Percentiles rank a stretch among this genome's conserved stretches.
Evolutionary conservation across 2,329 filamentous ascomycete species (phyloP).

Genomic region (Sporothrix protearum): DNA sequence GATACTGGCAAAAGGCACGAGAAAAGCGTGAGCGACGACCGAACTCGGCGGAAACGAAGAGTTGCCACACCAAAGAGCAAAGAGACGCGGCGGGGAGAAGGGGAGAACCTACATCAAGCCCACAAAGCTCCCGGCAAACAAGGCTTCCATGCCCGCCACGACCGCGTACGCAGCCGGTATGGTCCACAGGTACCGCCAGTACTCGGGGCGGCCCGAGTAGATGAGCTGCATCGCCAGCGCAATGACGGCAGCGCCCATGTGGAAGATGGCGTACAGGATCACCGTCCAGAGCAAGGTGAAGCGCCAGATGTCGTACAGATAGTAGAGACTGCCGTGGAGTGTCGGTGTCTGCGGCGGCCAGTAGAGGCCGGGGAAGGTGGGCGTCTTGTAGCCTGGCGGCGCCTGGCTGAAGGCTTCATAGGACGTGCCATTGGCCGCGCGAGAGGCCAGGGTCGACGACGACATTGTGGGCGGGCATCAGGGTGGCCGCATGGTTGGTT

Average conservation of each 20-base stretch:
- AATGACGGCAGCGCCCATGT: constrained; percentile 67
- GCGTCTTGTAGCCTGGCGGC: constrained; percentile 59
- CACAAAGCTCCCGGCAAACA: constrained; percentile 76
- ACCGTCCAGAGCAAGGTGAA: constrained; percentile 87
- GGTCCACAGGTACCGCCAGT: constrained; percentile 64
- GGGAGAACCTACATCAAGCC: constrained; percentile 66
- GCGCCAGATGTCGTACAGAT: constrained; percentile 74
- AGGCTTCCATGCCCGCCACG: constrained; percentile 69
- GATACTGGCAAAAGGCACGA: too few species aligned
- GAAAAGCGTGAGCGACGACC: not conserved
- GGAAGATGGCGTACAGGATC: constrained; percentile 71
- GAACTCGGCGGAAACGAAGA: not conserved
- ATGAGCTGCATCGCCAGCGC: constrained; percentile 68
- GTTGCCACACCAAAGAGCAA: too few species aligned
- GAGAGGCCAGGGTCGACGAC: not conserved
- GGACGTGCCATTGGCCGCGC: not conserved
- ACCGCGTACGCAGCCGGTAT: constrained; percentile 67
- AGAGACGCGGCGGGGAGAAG: not conserved
- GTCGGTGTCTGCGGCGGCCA: constrained; percentile 57
- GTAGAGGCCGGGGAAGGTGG: constrained; percentile 77
- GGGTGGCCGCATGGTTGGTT: not conserved
- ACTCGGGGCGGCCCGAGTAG: constrained; percentile 45
- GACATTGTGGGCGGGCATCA: constrained; percentile 6
- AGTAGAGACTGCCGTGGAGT: constrained; percentile 62
- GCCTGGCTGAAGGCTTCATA: constrained; percentile 31